phyloP scores from a whole-genome alignment of 1,139 yeast species.

The Debaryomyces udenii region DNA sequence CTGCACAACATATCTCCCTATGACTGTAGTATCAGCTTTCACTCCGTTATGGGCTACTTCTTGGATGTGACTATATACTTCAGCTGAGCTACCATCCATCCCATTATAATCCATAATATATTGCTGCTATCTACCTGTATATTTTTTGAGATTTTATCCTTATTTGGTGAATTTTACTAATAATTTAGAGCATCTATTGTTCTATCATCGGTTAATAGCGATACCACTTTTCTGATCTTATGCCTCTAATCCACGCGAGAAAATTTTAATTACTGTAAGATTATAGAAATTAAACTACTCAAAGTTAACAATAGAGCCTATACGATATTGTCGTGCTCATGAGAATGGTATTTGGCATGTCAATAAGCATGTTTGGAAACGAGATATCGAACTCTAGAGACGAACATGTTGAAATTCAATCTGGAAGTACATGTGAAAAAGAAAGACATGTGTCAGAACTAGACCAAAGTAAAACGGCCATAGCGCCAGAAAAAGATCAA shows the following conservation, averaged over 20 bases:
- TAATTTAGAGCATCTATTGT: not conserved
- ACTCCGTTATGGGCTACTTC: not conserved
- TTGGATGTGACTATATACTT: conserved; percentile 1
- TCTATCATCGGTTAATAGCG: not conserved
- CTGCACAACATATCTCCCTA: conserved; percentile 3
- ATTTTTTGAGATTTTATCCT: not conserved
- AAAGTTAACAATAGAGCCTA: too few relatives aligned
- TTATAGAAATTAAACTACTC: too few relatives aligned
- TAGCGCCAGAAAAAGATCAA: too few relatives aligned
- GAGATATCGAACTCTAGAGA: not conserved
- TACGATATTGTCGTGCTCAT: too few relatives aligned
- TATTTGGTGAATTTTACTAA: not conserved
- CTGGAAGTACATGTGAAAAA: too few relatives aligned
- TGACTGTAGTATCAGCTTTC: conserved; percentile 1
- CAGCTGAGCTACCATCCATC: conserved; percentile 1
- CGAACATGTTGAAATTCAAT: too few relatives aligned
- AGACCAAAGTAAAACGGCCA: too few relatives aligned
- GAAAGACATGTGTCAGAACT: too few relatives aligned
- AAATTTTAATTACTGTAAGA: too few relatives aligned
- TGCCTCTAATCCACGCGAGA: conserved; percentile 4
- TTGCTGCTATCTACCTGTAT: not conserved
- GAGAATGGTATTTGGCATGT: not conserved
- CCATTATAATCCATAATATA: conserved; percentile 2
- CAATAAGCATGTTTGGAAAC: not conserved
- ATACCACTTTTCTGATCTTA: too few relatives aligned